A percentile compares a stretch with the other conserved stretches of the same genome.
Evolutionary conservation across 2,329 filamentous ascomycete genomes (phyloP).

Genomic region (Trichophyton equinum): DNA sequence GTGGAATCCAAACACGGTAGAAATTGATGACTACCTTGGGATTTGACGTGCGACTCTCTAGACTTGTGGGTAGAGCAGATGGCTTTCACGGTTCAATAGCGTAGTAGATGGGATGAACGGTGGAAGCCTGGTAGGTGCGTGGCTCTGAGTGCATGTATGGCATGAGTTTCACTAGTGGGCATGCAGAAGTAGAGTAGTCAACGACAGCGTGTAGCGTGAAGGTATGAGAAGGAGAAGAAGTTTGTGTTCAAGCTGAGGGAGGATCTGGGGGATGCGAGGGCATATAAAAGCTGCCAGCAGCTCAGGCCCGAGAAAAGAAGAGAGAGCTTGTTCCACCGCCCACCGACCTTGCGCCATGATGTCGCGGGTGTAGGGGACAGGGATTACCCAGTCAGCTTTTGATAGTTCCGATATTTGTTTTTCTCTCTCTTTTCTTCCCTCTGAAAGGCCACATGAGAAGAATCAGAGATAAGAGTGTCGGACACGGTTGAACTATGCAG

Average conservation of each 20-base stretch:
- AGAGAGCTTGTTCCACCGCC: conserved; percentile 3
- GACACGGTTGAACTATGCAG: conserved; percentile 5
- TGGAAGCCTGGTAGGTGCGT: background rate
- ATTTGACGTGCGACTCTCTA: background rate
- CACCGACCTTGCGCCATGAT: conserved; percentile 3
- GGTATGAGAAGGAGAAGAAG: background rate
- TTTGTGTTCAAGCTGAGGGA: background rate
- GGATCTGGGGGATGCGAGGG: background rate
- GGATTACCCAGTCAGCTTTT: background rate
- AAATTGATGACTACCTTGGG: background rate
- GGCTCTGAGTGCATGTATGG: conserved; percentile 1
- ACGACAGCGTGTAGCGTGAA: background rate
- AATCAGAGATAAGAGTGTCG: conserved; percentile 2
- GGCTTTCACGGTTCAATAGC: background rate
- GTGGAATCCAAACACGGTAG: no score
- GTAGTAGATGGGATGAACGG: background rate
- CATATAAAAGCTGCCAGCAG: background rate
- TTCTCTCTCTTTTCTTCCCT: background rate
- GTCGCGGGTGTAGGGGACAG: conserved; percentile 4
- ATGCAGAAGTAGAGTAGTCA: background rate
- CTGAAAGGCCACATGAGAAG: conserved; percentile 3
- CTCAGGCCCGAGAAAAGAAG: background rate
- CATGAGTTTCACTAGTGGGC: background rate
- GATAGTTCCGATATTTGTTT: background rate
- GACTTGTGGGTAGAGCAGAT: background rate